A percentile compares a stretch with the other conserved stretches of the same genome.
Conservation (phyloP, 805 yeast genomes). For the Candida ovalis region DNA sequence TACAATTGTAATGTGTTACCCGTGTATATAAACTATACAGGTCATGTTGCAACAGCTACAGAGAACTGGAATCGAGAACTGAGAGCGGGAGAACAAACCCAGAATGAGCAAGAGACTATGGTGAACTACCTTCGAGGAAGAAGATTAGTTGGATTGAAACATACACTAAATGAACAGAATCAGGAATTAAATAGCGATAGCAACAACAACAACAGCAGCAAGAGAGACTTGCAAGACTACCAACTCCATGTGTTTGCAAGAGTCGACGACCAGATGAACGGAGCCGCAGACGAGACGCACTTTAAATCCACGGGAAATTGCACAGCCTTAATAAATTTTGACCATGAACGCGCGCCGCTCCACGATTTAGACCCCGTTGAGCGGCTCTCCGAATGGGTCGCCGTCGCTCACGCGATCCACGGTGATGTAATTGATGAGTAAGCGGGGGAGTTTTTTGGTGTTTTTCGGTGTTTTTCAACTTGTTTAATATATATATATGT, state of each 20-base stretch:
- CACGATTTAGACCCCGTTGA: conserved; percentile 18
- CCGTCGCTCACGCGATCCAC: conserved; percentile 17
- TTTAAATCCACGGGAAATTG: conserved; percentile 11
- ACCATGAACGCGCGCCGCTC: conserved; percentile 20
- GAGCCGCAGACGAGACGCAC: conserved; percentile 6
- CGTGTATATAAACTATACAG: conserved; percentile 14
- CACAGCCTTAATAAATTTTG: conserved; percentile 14
- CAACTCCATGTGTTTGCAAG: conserved; percentile 9
- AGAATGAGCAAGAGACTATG: not conserved
- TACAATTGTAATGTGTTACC: conserved; percentile 21
- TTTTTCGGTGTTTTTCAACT: no score
- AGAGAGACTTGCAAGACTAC: not conserved
- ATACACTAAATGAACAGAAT: no score
- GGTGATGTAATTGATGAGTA: no score
- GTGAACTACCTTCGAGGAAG: conserved; percentile 21
- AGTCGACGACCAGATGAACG: conserved; percentile 4
- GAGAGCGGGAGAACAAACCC: not conserved
- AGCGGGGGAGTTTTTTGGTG: no score
- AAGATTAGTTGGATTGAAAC: conserved; percentile 15
- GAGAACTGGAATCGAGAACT: conserved; percentile 12
- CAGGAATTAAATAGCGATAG: not conserved
- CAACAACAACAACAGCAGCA: not conserved
- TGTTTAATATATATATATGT: no score
- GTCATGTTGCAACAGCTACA: conserved; percentile 5
- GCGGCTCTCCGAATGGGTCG: conserved; percentile 20